phyloP scores from a whole-genome alignment of 352 stramenopile species.

The Globisporangium splendens region DNA sequence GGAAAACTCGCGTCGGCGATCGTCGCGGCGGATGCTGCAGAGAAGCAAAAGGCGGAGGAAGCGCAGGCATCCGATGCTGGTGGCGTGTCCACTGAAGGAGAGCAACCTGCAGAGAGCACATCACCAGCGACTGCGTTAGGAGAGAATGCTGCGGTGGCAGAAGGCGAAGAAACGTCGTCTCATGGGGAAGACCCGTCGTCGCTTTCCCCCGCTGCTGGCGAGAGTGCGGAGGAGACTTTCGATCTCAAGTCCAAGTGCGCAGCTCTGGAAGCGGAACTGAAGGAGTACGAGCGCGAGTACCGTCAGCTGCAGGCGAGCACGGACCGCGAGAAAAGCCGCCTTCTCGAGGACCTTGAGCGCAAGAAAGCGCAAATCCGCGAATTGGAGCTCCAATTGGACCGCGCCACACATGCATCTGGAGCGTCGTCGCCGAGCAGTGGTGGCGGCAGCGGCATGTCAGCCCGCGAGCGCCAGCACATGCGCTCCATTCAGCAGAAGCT shows the following conservation, averaged over 20 bases:
- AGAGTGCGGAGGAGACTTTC: constrained; percentile 40
- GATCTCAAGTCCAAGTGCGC: constrained; percentile 49
- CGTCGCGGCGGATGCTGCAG: constrained; percentile 23
- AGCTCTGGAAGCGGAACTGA: constrained; percentile 54
- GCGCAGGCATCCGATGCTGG: constrained; percentile 12
- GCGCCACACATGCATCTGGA: constrained; percentile 13
- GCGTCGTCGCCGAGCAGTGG: constrained; percentile 20
- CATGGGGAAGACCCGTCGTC: not conserved
- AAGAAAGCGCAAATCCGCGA: constrained; percentile 61
- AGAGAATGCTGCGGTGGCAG: constrained; percentile 7
- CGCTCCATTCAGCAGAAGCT: constrained; percentile 89
- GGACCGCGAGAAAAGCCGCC: constrained; percentile 55
- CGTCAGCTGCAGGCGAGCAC: constrained; percentile 44
- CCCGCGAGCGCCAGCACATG: constrained; percentile 83
- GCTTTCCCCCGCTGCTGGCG: constrained; percentile 19
- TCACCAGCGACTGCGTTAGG: not conserved
- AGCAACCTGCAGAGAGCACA: not conserved
- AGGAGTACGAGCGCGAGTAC: constrained; percentile 73
- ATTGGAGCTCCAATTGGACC: constrained; percentile 55
- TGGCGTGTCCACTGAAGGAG: not conserved
- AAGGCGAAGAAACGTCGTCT: not conserved
- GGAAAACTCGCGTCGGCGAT: constrained; percentile 35
- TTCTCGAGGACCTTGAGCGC: constrained; percentile 66
- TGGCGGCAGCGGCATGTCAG: constrained; percentile 59
- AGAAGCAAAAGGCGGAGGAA: constrained; percentile 20